Conservation (phyloP, 2,329 filamentous ascomycete genomes). For the Dothiorella sarmentorum region DNA sequence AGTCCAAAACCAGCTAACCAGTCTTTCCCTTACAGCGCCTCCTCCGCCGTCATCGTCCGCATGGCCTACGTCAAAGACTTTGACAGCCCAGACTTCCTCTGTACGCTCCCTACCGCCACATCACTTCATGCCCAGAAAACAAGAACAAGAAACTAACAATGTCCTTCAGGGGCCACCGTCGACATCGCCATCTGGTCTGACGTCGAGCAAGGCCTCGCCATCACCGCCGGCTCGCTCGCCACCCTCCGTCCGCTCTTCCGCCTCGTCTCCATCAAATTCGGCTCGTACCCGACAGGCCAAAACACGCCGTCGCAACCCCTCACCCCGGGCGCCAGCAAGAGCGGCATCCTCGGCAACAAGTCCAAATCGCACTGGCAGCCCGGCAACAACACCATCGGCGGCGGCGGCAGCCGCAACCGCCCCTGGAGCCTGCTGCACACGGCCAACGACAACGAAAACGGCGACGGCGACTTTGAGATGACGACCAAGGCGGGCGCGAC, state of each 20-base stretch:
- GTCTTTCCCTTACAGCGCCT: conserved; percentile 22
- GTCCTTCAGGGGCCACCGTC: conserved; percentile 23
- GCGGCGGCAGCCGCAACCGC: too few relatives aligned
- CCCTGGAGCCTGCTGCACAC: too few relatives aligned
- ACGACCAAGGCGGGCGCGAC: too few relatives aligned
- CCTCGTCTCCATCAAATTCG: not conserved
- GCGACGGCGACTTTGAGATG: too few relatives aligned
- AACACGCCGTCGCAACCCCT: not conserved
- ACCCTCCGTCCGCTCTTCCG: conserved; percentile 37
- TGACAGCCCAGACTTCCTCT: conserved; percentile 35
- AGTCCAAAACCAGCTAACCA: not conserved
- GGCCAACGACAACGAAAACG: too few relatives aligned
- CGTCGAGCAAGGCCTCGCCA: conserved; percentile 35
- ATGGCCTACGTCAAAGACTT: conserved; percentile 37
- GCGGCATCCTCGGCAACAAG: too few relatives aligned
- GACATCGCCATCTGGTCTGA: conserved; percentile 39
- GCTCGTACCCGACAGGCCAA: not conserved
- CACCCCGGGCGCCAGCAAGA: not conserved
- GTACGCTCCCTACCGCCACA: conserved; percentile 14
- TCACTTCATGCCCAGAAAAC: too few relatives aligned
- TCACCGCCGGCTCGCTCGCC: conserved; percentile 35
- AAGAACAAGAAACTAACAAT: not conserved
- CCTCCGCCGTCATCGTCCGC: conserved; percentile 34
- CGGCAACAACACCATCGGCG: too few relatives aligned
- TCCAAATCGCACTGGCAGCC: too few relatives aligned